These are phyloP conservation scores for Camelina hispida DNA, from an alignment of 345 rosid species.

Conservation along the genomic window DNA sequence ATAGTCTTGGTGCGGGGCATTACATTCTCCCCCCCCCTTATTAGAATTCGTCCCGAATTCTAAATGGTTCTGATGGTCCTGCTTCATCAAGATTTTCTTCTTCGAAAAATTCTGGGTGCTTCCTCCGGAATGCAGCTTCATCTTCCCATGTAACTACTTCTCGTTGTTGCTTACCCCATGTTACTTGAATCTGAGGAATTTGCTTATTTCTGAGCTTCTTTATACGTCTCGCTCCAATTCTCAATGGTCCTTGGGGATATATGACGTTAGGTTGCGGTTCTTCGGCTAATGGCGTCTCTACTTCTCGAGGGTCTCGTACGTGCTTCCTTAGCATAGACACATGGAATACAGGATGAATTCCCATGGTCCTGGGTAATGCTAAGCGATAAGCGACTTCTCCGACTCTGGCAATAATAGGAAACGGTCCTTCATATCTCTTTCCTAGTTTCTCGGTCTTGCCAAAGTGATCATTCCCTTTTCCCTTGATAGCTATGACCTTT, in stretches of 20 bases:
- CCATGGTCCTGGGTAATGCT: neutral
- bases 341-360: neutral
- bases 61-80: neutral
- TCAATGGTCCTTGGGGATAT: too few species aligned
- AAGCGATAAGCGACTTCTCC: neutral
- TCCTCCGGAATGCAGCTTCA: neutral
- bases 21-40: neutral
- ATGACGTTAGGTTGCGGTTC: too few species aligned
- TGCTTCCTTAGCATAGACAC: neutral
- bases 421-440: neutral
- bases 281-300: too few species aligned
- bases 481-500: neutral
- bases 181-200: neutral
- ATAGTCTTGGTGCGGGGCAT: neutral
- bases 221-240: too few species aligned
- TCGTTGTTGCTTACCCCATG: neutral
- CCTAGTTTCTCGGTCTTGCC: neutral
- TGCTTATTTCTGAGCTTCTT: too few species aligned
- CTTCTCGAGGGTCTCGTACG: neutral
- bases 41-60: neutral
- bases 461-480: neutral
- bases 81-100: neutral
- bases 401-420: rapidly evolving
- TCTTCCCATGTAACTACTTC: neutral
- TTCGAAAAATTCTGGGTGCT: neutral